Evolutionary conservation across 306 rosid genomes (phyloP).

Genomic region (Lithocarpus polystachyus): DNA sequence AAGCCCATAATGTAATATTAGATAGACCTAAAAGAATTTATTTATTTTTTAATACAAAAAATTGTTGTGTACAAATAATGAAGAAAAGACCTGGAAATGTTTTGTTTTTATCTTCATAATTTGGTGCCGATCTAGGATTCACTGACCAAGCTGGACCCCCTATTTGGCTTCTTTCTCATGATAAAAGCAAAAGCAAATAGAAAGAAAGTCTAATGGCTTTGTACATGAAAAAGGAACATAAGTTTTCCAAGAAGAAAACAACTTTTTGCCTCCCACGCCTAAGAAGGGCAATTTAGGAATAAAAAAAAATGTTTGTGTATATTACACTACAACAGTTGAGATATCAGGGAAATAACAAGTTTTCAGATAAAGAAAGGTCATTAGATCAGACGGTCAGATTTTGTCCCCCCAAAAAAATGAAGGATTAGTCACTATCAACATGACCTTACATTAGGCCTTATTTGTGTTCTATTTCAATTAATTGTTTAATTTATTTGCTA

Average conservation of each 20-base stretch:
- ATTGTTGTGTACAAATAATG: neutral
- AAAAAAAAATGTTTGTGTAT: neutral
- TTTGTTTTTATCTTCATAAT: neutral
- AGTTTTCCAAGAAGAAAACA: constrained; percentile 21
- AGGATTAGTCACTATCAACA: constrained; percentile 50
- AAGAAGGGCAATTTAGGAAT: constrained; percentile 26
- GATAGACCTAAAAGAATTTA: neutral
- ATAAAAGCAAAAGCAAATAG: constrained; percentile 24
- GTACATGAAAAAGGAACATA: constrained; percentile 19
- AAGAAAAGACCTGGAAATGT: neutral
- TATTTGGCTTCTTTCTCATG: constrained; percentile 13
- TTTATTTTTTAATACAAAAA: neutral
- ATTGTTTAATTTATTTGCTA: neutral
- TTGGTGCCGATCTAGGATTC: neutral
- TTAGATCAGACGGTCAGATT: constrained; percentile 37
- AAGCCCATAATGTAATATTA: neutral
- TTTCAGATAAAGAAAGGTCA: constrained; percentile 19
- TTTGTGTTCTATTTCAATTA: neutral
- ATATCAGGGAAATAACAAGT: neutral
- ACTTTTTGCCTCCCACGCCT: constrained; percentile 68
- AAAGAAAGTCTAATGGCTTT: constrained; percentile 42
- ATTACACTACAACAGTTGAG: neutral
- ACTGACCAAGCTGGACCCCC: constrained; percentile 21
- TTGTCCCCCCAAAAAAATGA: constrained; percentile 18
- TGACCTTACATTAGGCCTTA: constrained; percentile 25